Conservation (phyloP, 2,329 filamentous ascomycete species). For the Capronia coronata region DNA sequence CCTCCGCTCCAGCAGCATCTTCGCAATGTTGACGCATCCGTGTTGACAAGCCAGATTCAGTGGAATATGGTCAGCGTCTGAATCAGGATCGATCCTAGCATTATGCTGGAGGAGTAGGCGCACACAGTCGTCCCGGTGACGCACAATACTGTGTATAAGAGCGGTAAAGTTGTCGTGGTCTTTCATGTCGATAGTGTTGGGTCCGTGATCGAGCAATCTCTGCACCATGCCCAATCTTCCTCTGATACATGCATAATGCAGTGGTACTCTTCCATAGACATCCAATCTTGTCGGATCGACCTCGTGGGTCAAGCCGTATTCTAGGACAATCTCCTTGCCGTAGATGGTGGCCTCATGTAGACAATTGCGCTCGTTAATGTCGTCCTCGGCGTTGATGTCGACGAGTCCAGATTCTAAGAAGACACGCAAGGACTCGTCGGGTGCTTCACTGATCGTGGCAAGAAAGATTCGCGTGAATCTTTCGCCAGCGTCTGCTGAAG, state of each 20-base stretch:
- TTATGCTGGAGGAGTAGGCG: constrained; percentile 67
- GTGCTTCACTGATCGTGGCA: constrained; percentile 78
- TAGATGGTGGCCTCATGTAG: constrained; percentile 96
- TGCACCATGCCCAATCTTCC: constrained; percentile 79
- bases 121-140: constrained; percentile 74
- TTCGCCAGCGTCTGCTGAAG: constrained; percentile 59
- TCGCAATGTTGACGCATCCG: constrained; percentile 75
- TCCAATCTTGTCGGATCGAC: constrained; percentile 77
- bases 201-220: constrained; percentile 61
- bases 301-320: constrained; percentile 64
- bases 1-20: constrained; percentile 72
- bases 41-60: constrained; percentile 93
- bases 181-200: constrained; percentile 73
- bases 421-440: constrained; percentile 65
- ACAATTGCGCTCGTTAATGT: constrained; percentile 96
- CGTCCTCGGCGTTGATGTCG: constrained; percentile 87
- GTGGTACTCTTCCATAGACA: constrained; percentile 85
- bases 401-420: constrained; percentile 76
- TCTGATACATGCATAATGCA: constrained; percentile 96
- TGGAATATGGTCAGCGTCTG: constrained; percentile 86
- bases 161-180: constrained; percentile 98
- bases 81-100: constrained; percentile 77
- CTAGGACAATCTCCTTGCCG: constrained; percentile 70
- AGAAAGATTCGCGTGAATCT: constrained; percentile 85
- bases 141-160: constrained; percentile 88